These are phyloP conservation scores for Sarocladium kiliense DNA, from an alignment of 2,329 filamentous ascomycete genomes.

Conservation along the genomic window DNA sequence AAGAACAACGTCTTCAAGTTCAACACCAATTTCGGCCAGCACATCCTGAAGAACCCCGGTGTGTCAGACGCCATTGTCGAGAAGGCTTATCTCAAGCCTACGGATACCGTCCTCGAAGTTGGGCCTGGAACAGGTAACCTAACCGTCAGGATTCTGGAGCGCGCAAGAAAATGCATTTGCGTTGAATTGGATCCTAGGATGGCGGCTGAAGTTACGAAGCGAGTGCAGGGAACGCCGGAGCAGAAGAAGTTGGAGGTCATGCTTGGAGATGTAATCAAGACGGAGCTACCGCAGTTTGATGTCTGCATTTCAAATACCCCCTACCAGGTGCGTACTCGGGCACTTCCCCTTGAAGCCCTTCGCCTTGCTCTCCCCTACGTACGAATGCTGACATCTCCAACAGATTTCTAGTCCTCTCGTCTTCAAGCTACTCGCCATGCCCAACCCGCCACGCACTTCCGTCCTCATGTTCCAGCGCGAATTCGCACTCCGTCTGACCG, in stretches of 20 bases:
- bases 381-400: constrained; percentile 12
- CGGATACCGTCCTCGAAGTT: constrained; percentile 83
- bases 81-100: constrained; percentile 87
- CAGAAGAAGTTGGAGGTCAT: constrained; percentile 82
- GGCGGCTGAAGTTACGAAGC: constrained; percentile 91
- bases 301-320: constrained; percentile 70
- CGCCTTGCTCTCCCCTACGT: background rate
- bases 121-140: constrained; percentile 87
- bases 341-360: background rate
- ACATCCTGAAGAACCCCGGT: constrained; percentile 90
- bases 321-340: constrained; percentile 54
- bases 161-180: constrained; percentile 74
- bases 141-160: constrained; percentile 83
- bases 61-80: constrained; percentile 65
- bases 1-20: constrained; percentile 94
- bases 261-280: constrained; percentile 84
- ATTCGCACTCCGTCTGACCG: constrained; percentile 85
- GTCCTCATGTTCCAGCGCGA: constrained; percentile 97
- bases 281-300: constrained; percentile 69
- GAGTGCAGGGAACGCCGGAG: constrained; percentile 83
- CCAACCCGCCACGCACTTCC: constrained; percentile 74
- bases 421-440: constrained; percentile 80
- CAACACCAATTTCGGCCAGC: constrained; percentile 81
- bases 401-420: constrained; percentile 87
- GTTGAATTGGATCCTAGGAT: constrained; percentile 95